These are phyloP conservation scores for Daldinia decipiens DNA, from an alignment of 495 filamentous ascomycete genomes.

Conservation along the genomic window DNA sequence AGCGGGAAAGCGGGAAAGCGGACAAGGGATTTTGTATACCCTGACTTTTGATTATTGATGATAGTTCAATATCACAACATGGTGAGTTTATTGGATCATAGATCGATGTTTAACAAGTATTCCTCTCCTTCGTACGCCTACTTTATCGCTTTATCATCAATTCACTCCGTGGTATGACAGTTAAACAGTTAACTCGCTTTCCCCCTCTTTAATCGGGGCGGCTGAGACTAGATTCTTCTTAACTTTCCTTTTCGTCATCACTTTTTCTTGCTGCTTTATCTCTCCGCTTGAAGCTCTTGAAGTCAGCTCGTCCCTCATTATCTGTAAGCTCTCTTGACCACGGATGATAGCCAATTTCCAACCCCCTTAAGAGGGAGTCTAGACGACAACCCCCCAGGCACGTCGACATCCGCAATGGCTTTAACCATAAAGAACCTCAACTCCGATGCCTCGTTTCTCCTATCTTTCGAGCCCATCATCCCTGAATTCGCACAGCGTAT, in stretches of 20 bases:
- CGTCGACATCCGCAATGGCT: conserved; percentile 61
- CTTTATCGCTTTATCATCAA: conserved; percentile 29
- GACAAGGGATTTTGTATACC: conserved; percentile 3
- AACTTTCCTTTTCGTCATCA: conserved; percentile 21
- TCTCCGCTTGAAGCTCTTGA: background rate
- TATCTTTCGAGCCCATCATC: conserved; percentile 67
- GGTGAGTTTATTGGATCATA: conserved; percentile 8
- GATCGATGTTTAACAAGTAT: conserved; percentile 25
- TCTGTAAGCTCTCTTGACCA: conserved; percentile 10
- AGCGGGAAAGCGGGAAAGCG: conserved; percentile 4
- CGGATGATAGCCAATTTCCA: conserved; percentile 24
- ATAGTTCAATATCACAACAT: conserved; percentile 23
- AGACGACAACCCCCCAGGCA: conserved; percentile 7
- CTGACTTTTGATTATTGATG: conserved; percentile 1
- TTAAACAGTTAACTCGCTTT: conserved; percentile 7
- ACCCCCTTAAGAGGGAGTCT: conserved; percentile 28
- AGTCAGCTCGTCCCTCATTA: background rate
- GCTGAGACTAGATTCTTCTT: conserved; percentile 28
- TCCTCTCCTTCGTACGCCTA: conserved; percentile 34
- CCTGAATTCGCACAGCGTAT: conserved; percentile 40
- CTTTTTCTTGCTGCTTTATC: conserved; percentile 13
- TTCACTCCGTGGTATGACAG: conserved; percentile 1
- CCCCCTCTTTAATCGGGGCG: conserved; percentile 22
- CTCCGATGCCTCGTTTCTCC: conserved; percentile 74
- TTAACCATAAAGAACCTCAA: conserved; percentile 74